Conservation (phyloP, 2,329 filamentous ascomycete species). For the Aspergillus sp. region DNA sequence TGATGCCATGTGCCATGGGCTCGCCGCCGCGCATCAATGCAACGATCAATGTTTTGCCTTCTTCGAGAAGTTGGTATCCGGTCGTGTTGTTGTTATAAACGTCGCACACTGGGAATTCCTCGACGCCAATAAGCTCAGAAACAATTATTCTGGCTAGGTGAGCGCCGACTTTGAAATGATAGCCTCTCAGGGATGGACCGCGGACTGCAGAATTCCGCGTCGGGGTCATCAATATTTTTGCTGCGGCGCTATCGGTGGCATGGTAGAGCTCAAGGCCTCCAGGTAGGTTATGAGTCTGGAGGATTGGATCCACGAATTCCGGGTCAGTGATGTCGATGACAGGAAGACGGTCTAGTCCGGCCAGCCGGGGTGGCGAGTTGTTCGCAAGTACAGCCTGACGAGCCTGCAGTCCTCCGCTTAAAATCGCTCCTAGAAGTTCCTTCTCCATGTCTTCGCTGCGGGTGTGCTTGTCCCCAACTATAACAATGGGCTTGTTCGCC, state of each 20-base stretch:
- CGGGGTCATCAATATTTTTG: slow-evolving; percentile 54
- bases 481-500: slow-evolving; percentile 56
- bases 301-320: slow-evolving; percentile 26
- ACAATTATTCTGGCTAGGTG: slow-evolving; percentile 57
- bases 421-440: slow-evolving; percentile 46
- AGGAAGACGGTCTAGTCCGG: slow-evolving; percentile 41
- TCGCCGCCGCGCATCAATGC: slow-evolving; percentile 65
- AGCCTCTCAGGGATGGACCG: slow-evolving; percentile 50
- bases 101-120: slow-evolving; percentile 51
- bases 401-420: slow-evolving; percentile 39
- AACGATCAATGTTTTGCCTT: slow-evolving; percentile 55
- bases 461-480: slow-evolving; percentile 50
- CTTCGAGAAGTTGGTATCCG: slow-evolving; percentile 50
- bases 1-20: slow-evolving; percentile 61
- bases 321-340: slow-evolving; percentile 34
- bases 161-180: slow-evolving; percentile 51
- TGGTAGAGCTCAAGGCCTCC: slow-evolving; percentile 35
- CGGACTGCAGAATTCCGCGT: slow-evolving; percentile 51
- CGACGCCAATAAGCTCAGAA: slow-evolving; percentile 47
- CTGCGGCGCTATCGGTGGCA: slow-evolving; percentile 46
- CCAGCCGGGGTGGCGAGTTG: slow-evolving; percentile 42
- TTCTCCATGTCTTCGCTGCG: slow-evolving; percentile 57
- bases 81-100: slow-evolving; percentile 49
- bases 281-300: slow-evolving; percentile 5
- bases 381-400: slow-evolving; percentile 51